Base-by-base conservation (phyloP, 495 filamentous ascomycete species). In the Clohesyomyces aquaticus region DNA sequence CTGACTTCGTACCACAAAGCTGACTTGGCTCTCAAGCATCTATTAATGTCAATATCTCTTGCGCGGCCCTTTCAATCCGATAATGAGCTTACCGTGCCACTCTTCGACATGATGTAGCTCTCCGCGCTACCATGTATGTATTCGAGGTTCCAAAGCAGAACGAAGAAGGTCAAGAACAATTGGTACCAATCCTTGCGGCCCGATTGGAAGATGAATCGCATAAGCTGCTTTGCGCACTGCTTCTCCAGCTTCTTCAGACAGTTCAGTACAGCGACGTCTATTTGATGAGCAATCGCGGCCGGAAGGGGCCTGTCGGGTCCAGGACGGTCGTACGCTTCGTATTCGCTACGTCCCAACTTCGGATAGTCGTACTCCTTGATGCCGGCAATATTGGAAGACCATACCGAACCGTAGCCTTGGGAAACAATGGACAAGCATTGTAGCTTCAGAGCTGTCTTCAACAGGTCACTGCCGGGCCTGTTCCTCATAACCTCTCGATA, bases 171-270 rank as follows among this genome's bases (percentile, higher is more conserved):
- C 26, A 72, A 38, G 48, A 60, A 66, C 1, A 72, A 27, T 32
- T 72, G 66, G 32, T 69, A 72, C 69, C 69, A 72, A 10, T 54
- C 57, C 26, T 67, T 63, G 54, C 63, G 49, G 14, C 46, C 43
- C 14, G 53, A 19, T 38, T 64, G 53, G 45, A 55, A 60, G 12
- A 69, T 58, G 12, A 42, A 50, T n/a, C 61, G 38, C 18, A 25
- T 29, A 12, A 72, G 45, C 12, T 23, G 19, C 38, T 63, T 66
- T 0, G 60, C 9, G 35, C 49, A 55, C 10, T 41, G 3, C 23
- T 66, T 61, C 28, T 72, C 53, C 1, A 60, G 18, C 19, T 48
- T 56, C 22, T 68, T 65, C 6, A 69, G 59, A 43, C 45, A 54
- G n/a, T 61, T 57, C n/a, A 68, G 46, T 10, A 68, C 41, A 8